Evolutionary conservation across 2,329 filamentous ascomycete species (phyloP).

Genomic region (Lanzia echinophila): DNA sequence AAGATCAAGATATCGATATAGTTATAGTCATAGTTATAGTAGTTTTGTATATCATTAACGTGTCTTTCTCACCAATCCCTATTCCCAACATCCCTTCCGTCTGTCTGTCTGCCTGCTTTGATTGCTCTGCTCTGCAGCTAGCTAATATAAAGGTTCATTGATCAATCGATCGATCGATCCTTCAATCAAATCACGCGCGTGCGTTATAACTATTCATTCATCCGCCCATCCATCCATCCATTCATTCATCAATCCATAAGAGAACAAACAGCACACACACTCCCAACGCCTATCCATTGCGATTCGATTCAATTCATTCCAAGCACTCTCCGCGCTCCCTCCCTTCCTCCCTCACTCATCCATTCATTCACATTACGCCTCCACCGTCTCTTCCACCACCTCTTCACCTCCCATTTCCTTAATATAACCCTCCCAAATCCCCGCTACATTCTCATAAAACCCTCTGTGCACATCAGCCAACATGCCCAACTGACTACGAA

Average conservation of each 20-base stretch:
- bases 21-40: too few species aligned
- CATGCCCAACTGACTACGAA: constrained; percentile 76
- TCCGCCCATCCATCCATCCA: neutral
- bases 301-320: neutral
- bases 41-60: neutral
- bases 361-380: neutral
- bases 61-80: too few species aligned
- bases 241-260: neutral
- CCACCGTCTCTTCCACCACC: neutral
- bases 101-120: too few species aligned
- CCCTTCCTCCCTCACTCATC: neutral
- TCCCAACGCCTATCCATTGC: neutral
- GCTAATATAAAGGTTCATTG: too few species aligned
- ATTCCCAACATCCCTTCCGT: too few species aligned
- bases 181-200: too few species aligned
- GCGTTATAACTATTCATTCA: neutral
- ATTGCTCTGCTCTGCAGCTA: too few species aligned
- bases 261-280: neutral
- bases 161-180: too few species aligned
- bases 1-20: constrained; percentile 64
- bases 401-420: constrained; percentile 57
- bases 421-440: constrained; percentile 87
- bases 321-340: neutral
- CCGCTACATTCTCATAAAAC: constrained; percentile 75
- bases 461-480: constrained; percentile 79